These are phyloP conservation scores for Amanita fuliginea DNA, from an alignment of 768 basidiomycete genomes.

Conservation along the genomic window DNA sequence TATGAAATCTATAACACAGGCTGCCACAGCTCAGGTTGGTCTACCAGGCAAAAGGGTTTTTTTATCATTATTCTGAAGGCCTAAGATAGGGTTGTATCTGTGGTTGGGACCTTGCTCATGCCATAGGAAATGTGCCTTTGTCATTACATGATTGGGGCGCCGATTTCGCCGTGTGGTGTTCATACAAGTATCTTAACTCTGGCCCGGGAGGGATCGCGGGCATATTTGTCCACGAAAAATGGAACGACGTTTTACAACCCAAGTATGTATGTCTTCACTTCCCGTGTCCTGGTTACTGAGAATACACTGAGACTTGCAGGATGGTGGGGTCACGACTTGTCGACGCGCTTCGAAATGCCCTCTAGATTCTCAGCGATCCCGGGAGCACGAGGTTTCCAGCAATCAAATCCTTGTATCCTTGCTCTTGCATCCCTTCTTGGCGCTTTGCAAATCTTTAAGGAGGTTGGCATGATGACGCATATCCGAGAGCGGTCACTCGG, in stretches of 20 bases:
- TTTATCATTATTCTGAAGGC: neutral
- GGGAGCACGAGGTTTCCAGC: slow-evolving; percentile 93
- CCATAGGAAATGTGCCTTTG: slow-evolving; percentile 85
- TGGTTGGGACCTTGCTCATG: slow-evolving; percentile 97
- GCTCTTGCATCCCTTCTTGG: slow-evolving; percentile 73
- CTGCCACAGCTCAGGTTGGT: slow-evolving; percentile 71
- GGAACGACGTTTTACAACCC: slow-evolving; percentile 51
- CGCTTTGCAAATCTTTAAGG: slow-evolving; percentile 69
- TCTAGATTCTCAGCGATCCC: slow-evolving; percentile 69
- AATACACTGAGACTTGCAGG: slow-evolving; percentile 61
- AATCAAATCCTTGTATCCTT: slow-evolving; percentile 88
- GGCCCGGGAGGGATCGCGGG: slow-evolving; percentile 98
- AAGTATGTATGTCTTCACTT: slow-evolving; percentile 35
- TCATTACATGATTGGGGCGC: slow-evolving; percentile 87
- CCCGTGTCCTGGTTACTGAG: slow-evolving; percentile 6
- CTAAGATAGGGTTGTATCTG: slow-evolving; percentile 75
- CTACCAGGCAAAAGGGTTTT: neutral
- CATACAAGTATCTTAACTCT: slow-evolving; percentile 96
- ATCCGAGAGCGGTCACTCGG: slow-evolving; percentile 59
- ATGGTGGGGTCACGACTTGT: slow-evolving; percentile 94
- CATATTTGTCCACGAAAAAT: slow-evolving; percentile 78
- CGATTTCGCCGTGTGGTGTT: slow-evolving; percentile 98
- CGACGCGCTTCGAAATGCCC: slow-evolving; percentile 88
- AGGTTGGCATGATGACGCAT: slow-evolving; percentile 61
- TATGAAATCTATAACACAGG: slow-evolving; percentile 72